A percentile compares a stretch with the other conserved stretches of the same genome.
phyloP scores from a whole-genome alignment of 2,329 filamentous ascomycete species.

The Botrytis aclada region DNA sequence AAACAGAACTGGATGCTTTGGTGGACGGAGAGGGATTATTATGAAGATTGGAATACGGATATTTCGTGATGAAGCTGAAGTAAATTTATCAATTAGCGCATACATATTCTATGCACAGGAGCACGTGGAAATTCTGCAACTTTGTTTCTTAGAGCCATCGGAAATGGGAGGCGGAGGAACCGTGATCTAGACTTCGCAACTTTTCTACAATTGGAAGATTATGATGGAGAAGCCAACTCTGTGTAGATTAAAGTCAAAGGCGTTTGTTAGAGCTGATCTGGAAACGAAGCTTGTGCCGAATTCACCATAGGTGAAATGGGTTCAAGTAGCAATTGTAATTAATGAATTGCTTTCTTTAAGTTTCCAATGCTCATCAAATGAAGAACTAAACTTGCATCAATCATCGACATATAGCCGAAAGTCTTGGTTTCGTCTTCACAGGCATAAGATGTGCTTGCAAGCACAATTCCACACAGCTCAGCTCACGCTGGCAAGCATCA shows the following conservation, averaged over 20 bases:
- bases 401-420: too few species aligned
- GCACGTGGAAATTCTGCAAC: accelerated
- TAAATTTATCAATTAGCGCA: background rate
- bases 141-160: background rate
- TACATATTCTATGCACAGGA: background rate
- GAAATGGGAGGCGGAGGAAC: background rate
- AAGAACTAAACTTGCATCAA: too few species aligned
- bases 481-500: too few species aligned
- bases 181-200: background rate
- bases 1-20: constrained; percentile 1
- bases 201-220: background rate
- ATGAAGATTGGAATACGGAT: background rate
- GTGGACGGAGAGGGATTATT: background rate
- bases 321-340: background rate
- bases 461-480: too few species aligned
- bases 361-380: background rate
- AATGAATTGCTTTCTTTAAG: background rate
- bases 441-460: too few species aligned
- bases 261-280: background rate
- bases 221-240: background rate
- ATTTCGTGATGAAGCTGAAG: background rate
- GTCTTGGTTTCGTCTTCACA: too few species aligned
- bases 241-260: background rate
- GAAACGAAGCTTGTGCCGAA: background rate
- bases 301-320: background rate